These are phyloP conservation scores for Lactuca saligna DNA, from an alignment of 129 eudicot genomes.

Conservation along the genomic window DNA sequence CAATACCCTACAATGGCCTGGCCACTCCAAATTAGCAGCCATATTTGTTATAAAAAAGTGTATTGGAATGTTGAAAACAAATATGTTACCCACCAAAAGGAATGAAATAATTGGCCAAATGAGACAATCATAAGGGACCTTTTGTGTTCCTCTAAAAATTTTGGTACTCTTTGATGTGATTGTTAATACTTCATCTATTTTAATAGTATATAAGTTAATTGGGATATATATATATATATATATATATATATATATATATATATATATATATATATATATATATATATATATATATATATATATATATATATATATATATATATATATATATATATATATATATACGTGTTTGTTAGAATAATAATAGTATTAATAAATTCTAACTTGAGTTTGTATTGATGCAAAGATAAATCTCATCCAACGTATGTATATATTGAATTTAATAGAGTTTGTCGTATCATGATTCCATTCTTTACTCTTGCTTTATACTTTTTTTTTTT, in stretches of 20 bases:
- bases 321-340: no score
- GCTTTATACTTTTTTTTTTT: no score
- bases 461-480: no score
- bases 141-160: constrained; percentile 7
- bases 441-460: no score
- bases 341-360: neutral
- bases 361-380: neutral
- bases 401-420: neutral
- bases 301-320: no score
- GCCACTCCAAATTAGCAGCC: constrained; percentile 21
- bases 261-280: no score
- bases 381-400: neutral
- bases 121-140: constrained; percentile 27
- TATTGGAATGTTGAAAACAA: constrained; percentile 31
- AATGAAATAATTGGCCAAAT: constrained; percentile 32
- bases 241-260: no score
- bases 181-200: neutral
- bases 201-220: no score
- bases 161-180: constrained; percentile 11
- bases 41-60: constrained; percentile 9
- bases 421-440: no score
- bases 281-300: no score
- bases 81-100: constrained; percentile 34
- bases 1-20: constrained; percentile 24
- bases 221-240: neutral